Conservation (phyloP, 2,329 filamentous ascomycete species). For the Colletotrichum lupini region DNA sequence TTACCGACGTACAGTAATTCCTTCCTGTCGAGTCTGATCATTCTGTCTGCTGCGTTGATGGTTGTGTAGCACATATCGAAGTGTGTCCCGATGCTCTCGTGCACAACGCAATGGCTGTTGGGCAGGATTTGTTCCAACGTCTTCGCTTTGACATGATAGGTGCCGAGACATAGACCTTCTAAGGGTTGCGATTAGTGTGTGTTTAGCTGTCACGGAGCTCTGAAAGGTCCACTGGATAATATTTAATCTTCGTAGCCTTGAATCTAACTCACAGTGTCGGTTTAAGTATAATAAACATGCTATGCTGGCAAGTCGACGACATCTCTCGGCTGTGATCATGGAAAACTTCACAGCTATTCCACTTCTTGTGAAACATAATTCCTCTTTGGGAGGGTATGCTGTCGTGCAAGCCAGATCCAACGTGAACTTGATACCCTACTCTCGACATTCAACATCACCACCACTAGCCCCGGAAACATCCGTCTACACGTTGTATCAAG, state of each 20-base stretch:
- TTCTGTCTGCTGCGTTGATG: neutral
- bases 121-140: neutral
- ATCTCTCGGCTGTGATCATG: no score
- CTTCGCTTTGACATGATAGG: no score
- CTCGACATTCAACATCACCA: neutral
- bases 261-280: no score
- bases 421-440: neutral
- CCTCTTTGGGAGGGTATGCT: neutral
- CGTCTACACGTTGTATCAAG: neutral
- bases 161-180: no score
- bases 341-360: no score
- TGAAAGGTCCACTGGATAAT: no score
- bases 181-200: no score
- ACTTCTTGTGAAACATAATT: no score
- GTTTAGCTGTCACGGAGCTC: fast-evolving
- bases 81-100: neutral
- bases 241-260: no score
- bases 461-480: neutral
- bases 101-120: neutral
- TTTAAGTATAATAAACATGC: fast-evolving
- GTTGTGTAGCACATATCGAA: neutral
- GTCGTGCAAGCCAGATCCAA: neutral
- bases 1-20: no score
- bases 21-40: neutral
- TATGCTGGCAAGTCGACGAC: no score